These are phyloP conservation scores for Perkinsus marinus DNA, from an alignment of 169 alveolate species.

Conservation along the genomic window DNA sequence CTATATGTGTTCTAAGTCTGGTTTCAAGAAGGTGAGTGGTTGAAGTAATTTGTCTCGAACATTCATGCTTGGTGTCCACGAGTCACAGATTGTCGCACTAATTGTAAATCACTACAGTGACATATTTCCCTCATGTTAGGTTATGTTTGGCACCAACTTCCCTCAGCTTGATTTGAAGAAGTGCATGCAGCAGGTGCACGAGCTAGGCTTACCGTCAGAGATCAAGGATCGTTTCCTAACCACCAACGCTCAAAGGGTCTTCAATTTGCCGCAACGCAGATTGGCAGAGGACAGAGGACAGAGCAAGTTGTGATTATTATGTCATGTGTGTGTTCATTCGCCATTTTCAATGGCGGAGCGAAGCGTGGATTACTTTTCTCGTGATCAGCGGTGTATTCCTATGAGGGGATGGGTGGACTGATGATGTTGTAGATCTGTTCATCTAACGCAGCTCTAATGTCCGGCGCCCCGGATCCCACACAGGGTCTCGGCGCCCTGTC, in stretches of 20 bases:
- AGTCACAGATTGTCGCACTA: no score
- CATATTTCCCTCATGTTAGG: not conserved
- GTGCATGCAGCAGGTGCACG: not conserved
- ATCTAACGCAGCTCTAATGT: not conserved
- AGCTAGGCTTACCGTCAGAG: not conserved
- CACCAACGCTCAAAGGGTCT: not conserved
- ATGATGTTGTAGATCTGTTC: no score
- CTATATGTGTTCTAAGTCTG: not conserved
- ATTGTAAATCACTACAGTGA: no score
- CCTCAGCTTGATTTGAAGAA: not conserved
- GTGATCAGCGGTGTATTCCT: no score
- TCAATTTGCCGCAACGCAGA: not conserved
- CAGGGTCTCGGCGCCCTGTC: not conserved
- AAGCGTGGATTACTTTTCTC: no score
- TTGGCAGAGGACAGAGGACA: no score
- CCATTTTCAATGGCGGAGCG: no score
- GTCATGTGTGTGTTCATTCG: no score
- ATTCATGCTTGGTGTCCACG: no score
- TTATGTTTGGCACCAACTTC: not conserved
- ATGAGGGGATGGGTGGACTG: no score
- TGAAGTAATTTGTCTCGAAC: no score
- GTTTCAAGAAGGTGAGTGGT: not conserved
- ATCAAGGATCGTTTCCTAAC: not conserved
- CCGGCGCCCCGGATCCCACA: not conserved
- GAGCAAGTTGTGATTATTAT: no score